Conservation (phyloP, 306 rosid genomes). For the Castanea crenata region DNA sequence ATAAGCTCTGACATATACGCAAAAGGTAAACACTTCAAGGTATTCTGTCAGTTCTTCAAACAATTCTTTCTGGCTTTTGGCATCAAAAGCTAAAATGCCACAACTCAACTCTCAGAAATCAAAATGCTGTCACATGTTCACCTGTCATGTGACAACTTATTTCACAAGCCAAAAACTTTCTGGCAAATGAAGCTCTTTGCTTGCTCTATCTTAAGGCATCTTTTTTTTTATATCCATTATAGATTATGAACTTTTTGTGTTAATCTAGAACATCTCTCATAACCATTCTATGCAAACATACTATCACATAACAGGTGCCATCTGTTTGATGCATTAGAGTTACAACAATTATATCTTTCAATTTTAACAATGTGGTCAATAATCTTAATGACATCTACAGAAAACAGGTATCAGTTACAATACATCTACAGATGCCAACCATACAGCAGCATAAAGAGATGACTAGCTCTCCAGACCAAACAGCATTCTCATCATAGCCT, state of each 20-base stretch:
- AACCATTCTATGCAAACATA: no score
- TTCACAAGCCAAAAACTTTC: neutral
- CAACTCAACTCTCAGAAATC: neutral
- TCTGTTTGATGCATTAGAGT: neutral
- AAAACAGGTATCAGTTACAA: neutral
- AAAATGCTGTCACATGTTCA: neutral
- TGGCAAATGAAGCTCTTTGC: no score
- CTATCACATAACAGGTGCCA: no score
- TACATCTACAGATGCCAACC: neutral
- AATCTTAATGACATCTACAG: neutral
- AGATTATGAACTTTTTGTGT: neutral
- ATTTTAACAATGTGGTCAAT: neutral
- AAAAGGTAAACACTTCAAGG: neutral
- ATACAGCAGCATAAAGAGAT: neutral
- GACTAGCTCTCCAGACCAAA: neutral
- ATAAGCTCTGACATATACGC: constrained; percentile 1
- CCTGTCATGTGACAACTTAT: neutral
- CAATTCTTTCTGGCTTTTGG: neutral
- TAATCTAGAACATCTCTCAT: no score
- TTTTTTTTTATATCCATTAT: neutral
- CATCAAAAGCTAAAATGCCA: neutral
- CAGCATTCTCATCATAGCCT: neutral
- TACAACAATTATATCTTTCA: neutral
- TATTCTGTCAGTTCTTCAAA: neutral
- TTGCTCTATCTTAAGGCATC: neutral